Evolutionary conservation across 805 yeast genomes (phyloP).

Genomic region (Yamadazyma insecticola): DNA sequence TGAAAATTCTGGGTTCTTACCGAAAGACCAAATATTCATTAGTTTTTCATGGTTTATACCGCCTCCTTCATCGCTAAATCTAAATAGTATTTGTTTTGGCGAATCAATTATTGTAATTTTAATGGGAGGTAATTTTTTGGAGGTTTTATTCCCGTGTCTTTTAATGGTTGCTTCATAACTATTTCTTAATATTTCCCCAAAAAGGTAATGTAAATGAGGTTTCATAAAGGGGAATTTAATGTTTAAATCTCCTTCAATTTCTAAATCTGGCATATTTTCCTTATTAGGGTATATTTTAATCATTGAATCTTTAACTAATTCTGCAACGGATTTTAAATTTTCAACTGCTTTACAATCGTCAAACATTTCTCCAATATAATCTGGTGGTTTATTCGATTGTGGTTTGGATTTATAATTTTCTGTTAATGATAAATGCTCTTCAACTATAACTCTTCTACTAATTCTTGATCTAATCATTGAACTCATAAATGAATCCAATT

Average conservation of each 20-base stretch:
- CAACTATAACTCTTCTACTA: constrained; percentile 83
- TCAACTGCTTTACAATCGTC: constrained; percentile 71
- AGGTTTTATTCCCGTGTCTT: constrained; percentile 23
- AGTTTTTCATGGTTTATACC: constrained; percentile 64
- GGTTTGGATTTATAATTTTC: constrained; percentile 52
- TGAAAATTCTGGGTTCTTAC: constrained; percentile 61
- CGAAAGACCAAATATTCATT: constrained; percentile 80
- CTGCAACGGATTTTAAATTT: constrained; percentile 54
- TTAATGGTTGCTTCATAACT: constrained; percentile 74
- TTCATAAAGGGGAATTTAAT: constrained; percentile 77
- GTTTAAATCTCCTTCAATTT: constrained; percentile 68
- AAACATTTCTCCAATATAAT: constrained; percentile 74
- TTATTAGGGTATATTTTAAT: constrained; percentile 47
- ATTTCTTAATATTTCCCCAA: constrained; percentile 86
- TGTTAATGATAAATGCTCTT: constrained; percentile 82
- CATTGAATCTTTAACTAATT: constrained; percentile 47
- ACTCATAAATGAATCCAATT: constrained; percentile 71
- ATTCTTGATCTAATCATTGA: constrained; percentile 80
- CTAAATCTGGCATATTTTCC: constrained; percentile 64
- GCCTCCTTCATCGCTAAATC: constrained; percentile 89
- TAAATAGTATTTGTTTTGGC: constrained; percentile 61
- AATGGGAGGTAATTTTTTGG: constrained; percentile 61
- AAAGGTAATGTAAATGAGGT: constrained; percentile 78
- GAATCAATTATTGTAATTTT: constrained; percentile 68
- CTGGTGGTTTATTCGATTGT: constrained; percentile 45